Base-by-base conservation (phyloP, 106 monocot species). In the Acorus calamus region DNA sequence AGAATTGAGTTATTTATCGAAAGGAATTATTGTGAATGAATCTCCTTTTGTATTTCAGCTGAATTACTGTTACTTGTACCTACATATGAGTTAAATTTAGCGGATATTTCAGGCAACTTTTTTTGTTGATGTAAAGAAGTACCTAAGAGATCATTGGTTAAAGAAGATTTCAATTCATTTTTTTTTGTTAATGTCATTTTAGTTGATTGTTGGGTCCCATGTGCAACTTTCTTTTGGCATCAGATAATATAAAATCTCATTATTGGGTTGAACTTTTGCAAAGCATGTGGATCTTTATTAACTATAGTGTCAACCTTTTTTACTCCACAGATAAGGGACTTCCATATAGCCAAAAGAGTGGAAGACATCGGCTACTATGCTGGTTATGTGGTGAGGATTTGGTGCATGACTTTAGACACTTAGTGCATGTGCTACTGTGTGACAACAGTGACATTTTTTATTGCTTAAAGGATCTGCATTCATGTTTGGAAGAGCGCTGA, bases 401-500 rank as follows among this genome's bases (percentile, higher is more conserved):
- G 10, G 4, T 55, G 11, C 8, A 11, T n/a, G 4, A 11, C 9
- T 55, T 55, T 55, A 44, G 42, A 9, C 43, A 4, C 28, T 41
- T 14, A n/a, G 57, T 11, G 44, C 3, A 8, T 0, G 11, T 11
- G 13, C 55, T 4, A n/a, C 10, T 1, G 42, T 49, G 13, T 11
- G n/a, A 56, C 60, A 50, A 6, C 53, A 42, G 7, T 45, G 43
- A 5, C n/a, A 46, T 28, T 13, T n/a, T 75, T 6, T 49, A 61
- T 49, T 56, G 10, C 4, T 58, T 71, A 50, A 66, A 93, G 89
- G 93, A 47, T 76, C 89, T 83, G 72, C 89, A 49, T 93, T 81
- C 73, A 93, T 93, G 93, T 44, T 77, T 66, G 93, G 93, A 50
- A 89, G 93, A 83, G 80, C 83, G 51, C 68, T 93, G 53, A 93